Evolutionary conservation across 768 basidiomycete species (phyloP), one percentile per base, ranked within the genome.

Genomic region (Aureoboletus auriporus): DNA sequence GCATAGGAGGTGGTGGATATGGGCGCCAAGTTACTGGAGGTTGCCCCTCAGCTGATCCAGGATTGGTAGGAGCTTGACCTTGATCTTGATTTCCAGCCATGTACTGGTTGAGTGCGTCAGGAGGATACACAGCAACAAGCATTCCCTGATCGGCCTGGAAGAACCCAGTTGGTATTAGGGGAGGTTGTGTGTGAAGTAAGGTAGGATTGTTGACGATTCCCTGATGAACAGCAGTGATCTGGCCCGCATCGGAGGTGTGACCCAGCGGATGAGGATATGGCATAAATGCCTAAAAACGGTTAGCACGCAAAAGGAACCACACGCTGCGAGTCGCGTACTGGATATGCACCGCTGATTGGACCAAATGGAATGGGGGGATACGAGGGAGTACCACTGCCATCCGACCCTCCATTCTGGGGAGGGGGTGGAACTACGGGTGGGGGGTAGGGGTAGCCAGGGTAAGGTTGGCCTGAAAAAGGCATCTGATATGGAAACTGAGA

Each of bases 131-230:
- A 20, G 86, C 77, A 36, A 86, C 77, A 27, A 88, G 71, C n/a
- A 79, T 79, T 5, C 86, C 84, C 43, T 84, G 82, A 47, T 86
- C 83, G 46, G 82, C 80, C 51, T 86, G 84, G 45, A 85, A 78
- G 58, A 87, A 89, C 2, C 84, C 83, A 0, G 80, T 78, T 1
- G 85, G 80, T 38, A 76, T 69, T 10, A 86, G 67, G 14, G 86
- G 84, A 5, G 83, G 75, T 56, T 81, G 79, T 29, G 53, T 16
- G 37, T 62, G 58, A 44, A 56, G 30, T 41, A 60, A 31, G 5
- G 52, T 28, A 16, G 50, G 39, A 26, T 60, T 57, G 16, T 42
- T 47, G 11, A 36, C 35, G 23, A 50, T 35, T 47, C 65, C 63
- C 6, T 48, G 39, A 23, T 56, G 66, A 20, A 52, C 44, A 20